Conservation (phyloP, 2,329 filamentous ascomycete genomes). For the Sordariomycetes sp. region DNA sequence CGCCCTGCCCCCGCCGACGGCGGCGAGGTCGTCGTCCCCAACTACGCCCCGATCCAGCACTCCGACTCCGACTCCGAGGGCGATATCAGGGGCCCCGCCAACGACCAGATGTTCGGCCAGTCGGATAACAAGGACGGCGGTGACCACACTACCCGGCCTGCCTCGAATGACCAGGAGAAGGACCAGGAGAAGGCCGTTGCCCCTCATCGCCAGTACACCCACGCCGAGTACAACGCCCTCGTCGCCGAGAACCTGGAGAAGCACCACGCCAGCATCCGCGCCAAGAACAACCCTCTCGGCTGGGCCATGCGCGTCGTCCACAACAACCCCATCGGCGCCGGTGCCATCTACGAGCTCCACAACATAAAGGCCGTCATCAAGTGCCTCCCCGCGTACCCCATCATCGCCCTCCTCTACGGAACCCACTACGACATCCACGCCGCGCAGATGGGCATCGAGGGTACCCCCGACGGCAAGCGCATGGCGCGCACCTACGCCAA, state of each 20-base stretch:
- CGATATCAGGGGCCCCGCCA: background rate
- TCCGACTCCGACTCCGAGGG: constrained; percentile 15
- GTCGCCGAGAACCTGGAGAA: constrained; percentile 39
- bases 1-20: constrained; percentile 40
- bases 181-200: constrained; percentile 29
- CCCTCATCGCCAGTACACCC: constrained; percentile 30
- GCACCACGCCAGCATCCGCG: constrained; percentile 49
- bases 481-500: constrained; percentile 55
- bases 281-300: constrained; percentile 54
- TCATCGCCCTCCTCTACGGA: constrained; percentile 55
- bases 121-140: constrained; percentile 19
- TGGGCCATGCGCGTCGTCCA: constrained; percentile 73
- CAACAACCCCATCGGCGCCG: constrained; percentile 59
- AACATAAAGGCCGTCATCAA: constrained; percentile 52
- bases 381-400: constrained; percentile 56
- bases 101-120: constrained; percentile 21
- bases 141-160: constrained; percentile 27
- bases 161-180: constrained; percentile 25
- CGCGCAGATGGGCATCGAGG: constrained; percentile 55
- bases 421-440: constrained; percentile 72
- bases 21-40: constrained; percentile 41
- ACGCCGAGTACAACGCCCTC: constrained; percentile 47
- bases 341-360: constrained; percentile 59
- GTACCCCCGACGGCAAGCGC: constrained; percentile 59
- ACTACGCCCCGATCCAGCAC: constrained; percentile 63